Conservation (phyloP, 805 yeast species). For the Ogataea paraovalis region DNA sequence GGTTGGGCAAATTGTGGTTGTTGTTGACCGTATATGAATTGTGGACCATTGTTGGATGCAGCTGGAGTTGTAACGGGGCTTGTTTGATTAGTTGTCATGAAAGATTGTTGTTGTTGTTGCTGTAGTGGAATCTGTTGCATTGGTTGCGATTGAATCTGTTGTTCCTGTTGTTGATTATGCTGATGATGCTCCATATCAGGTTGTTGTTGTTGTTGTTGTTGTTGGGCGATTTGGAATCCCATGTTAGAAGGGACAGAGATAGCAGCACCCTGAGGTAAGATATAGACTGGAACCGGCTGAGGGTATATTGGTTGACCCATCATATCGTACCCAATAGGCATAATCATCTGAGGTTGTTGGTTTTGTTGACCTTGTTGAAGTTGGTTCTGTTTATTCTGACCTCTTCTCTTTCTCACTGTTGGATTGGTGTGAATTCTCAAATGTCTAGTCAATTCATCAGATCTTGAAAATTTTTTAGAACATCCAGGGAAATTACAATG, state of each 20-base stretch:
- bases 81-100: not conserved
- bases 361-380: slow-evolving; percentile 9
- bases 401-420: slow-evolving; percentile 52
- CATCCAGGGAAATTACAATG: slow-evolving; percentile 72
- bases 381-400: slow-evolving; percentile 20
- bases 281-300: slow-evolving; percentile 29
- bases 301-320: slow-evolving; percentile 30
- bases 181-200: slow-evolving; percentile 6
- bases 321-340: slow-evolving; percentile 30
- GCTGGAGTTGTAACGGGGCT: not conserved
- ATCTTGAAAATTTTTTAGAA: slow-evolving; percentile 60
- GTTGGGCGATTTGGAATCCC: slow-evolving; percentile 14
- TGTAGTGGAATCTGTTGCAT: slow-evolving; percentile 9
- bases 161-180: slow-evolving; percentile 8
- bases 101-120: slow-evolving; percentile 4
- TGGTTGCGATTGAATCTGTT: slow-evolving; percentile 5
- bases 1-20: slow-evolving; percentile 1
- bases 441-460: slow-evolving; percentile 74
- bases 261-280: slow-evolving; percentile 23
- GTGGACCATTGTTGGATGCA: not conserved
- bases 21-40: slow-evolving; percentile 1
- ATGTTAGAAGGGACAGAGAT: slow-evolving; percentile 17
- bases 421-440: slow-evolving; percentile 70
- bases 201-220: slow-evolving; percentile 11
- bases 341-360: slow-evolving; percentile 17